A percentile compares a stretch with the other conserved stretches of the same genome.
Evolutionary conservation across 345 rosid species (phyloP).

Genomic region (Eucalyptus coolabah): DNA sequence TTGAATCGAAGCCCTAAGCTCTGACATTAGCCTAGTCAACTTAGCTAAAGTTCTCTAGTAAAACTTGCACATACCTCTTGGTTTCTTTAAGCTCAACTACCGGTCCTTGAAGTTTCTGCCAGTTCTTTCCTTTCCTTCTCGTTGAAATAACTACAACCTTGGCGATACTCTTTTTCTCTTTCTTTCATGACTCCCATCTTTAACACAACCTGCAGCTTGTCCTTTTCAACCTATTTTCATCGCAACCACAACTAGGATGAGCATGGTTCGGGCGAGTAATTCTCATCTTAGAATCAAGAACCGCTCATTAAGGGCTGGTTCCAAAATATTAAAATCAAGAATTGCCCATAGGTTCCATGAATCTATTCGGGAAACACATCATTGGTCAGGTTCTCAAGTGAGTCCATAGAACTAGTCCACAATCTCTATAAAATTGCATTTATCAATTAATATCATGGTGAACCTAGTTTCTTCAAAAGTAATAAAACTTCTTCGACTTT

Average conservation of each 20-base stretch:
- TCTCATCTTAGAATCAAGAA: not conserved
- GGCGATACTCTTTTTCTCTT: not conserved
- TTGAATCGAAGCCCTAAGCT: not conserved
- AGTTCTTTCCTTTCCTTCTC: not conserved
- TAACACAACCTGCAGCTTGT: not conserved
- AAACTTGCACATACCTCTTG: not conserved
- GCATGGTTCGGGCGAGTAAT: not conserved
- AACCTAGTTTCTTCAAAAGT: not conserved
- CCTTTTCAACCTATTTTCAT: not conserved
- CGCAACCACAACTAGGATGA: no score
- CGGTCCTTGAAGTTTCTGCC: not conserved
- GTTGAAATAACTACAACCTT: not conserved
- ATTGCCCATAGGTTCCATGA: not conserved
- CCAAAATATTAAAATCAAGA: not conserved
- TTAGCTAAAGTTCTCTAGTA: not conserved
- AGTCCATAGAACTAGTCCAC: not conserved
- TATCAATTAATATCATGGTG: not conserved
- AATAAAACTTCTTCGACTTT: not conserved
- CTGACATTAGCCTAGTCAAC: not conserved
- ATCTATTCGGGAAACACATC: not conserved
- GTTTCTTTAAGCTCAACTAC: not conserved
- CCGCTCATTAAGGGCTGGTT: fast-evolving
- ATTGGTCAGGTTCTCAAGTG: no score
- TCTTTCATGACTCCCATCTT: not conserved
- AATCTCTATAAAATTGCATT: not conserved